phyloP scores from a whole-genome alignment of 2,329 filamentous ascomycete species.

The Teratosphaeria gauchensis region DNA sequence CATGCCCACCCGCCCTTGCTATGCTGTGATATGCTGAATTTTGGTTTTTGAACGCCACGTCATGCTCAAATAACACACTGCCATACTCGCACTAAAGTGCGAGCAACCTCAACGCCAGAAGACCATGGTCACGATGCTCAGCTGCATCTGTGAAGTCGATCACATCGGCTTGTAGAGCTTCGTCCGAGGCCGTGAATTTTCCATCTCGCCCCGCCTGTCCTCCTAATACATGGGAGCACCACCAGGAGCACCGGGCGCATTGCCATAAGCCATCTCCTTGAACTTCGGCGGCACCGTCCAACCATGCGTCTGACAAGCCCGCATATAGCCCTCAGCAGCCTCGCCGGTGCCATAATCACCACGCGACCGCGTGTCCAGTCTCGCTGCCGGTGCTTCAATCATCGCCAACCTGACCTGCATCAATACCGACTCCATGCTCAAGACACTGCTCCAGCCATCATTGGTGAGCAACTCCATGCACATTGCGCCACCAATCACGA shows the following conservation, averaged over 20 bases:
- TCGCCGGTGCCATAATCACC: conserved; percentile 54
- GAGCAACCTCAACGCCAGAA: background rate
- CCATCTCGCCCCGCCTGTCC: background rate
- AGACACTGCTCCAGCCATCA: conserved; percentile 67
- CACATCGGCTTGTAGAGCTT: background rate
- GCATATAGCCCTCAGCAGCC: conserved; percentile 62
- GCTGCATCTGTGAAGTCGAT: background rate
- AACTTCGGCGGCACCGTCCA: conserved; percentile 64
- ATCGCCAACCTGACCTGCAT: conserved; percentile 74
- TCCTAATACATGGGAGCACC: background rate
- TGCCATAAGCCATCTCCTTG: conserved; percentile 31
- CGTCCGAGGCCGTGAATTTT: background rate
- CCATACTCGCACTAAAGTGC: background rate
- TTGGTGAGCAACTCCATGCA: conserved; percentile 69
- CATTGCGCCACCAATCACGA: conserved; percentile 75
- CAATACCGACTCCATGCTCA: conserved; percentile 67
- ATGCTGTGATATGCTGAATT: background rate
- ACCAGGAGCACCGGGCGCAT: background rate
- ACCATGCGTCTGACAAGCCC: conserved; percentile 59
- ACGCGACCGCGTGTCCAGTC: conserved; percentile 39
- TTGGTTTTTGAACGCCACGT: background rate
- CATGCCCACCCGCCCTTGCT: background rate
- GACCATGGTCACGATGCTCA: background rate
- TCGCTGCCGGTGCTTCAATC: conserved; percentile 62
- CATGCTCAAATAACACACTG: background rate